Base-by-base conservation (phyloP, 306 rosid genomes). In the Cicer judaicum region DNA sequence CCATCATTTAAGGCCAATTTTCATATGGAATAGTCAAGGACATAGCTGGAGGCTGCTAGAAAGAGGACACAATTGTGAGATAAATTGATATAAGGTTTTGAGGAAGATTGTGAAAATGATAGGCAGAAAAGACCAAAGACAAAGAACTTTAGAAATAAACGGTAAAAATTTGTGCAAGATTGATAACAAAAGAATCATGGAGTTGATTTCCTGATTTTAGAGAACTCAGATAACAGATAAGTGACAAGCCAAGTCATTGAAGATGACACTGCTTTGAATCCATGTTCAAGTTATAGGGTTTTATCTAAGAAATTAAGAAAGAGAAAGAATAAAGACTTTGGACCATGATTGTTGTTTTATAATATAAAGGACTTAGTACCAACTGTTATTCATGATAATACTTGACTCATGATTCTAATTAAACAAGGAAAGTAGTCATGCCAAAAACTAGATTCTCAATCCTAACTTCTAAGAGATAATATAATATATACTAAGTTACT, bases 1-100 rank as follows among this genome's bases (percentile, higher is more conserved):
- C 34, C 34, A 29, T 29, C 34, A 29, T 29, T 29, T 29, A 29
- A 29, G 34, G 34, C 34, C 34, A 29, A 29, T 29, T 29, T 29
- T 29, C 34, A 29, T 29, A 29, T 29, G 34, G 34, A 29, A 29
- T 29, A 29, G 34, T 29, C 34, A 29, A 29, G 34, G 34, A 29
- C 1, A 53, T 16, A 53, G 16, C 59, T 53, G 6, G 24, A 53
- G 29, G 59, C 59, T 53, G 59, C 59, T 53, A 53, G 29, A 53
- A 16, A 8, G 34, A 8, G 34, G 59, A 53, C 18, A 5, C 39
- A 9, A 34, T 10, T 10, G 64, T 24, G 64, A 24, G 29, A 57
- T 40, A 57, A 56, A 21, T 57, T 57, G 64, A 57, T 57, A 14
- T 21, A 57, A 29, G 41, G 64, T 57, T 57, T 57, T 29, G 64